Base-by-base conservation (phyloP, 225 moss, liverwort and hornwort species). In the Neckera pumila region DNA sequence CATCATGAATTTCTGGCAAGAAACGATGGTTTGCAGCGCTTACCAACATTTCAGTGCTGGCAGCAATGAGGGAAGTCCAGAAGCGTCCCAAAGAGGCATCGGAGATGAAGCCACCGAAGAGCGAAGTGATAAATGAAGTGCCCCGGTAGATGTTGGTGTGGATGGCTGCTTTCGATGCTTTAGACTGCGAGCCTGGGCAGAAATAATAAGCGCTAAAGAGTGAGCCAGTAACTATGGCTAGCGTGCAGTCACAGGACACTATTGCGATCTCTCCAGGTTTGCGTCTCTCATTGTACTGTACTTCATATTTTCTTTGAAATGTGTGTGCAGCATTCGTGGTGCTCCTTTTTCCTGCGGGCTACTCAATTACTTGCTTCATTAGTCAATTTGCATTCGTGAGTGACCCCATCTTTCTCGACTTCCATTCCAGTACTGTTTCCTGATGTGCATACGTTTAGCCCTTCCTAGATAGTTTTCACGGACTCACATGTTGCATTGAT, bases 31-130 rank as follows among this genome's bases (percentile, higher is more conserved):
- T 54, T 61, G 49, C 85, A 84, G 57, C 84, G 61, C 67, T 21
- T 76, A 89, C 83, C 81, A 95, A 86, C 77, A 92, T 66, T 80
- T 94, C 92, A 59, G 87, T 87, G 81, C 92, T 79, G 42, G 90
- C 91, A 53, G 90, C 93, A 72, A 95, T 90, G 81, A 95, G 76
- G 20, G 94, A 76, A 74, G 92, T 91, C 90, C 93, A 89, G 91
- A 88, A 97, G 77, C 95, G 95, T 43, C 96, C 97, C 74, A 89
- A 85, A 90, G 95, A 97, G 45, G 95, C 91, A 89, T 96, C 96
- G 21, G 96, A 94, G 61, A 97, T 45, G 85, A 93, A 96, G 36
- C 94, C 97, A 76, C 93, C 95, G 22, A 96, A 76, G 42, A 97
- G 86, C 53, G 92, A 92, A 34, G 92, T 90, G 65, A 96, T 60